Evolutionary conservation across 805 yeast species (phyloP).

Genomic region (Myxozyma nipponensis): DNA sequence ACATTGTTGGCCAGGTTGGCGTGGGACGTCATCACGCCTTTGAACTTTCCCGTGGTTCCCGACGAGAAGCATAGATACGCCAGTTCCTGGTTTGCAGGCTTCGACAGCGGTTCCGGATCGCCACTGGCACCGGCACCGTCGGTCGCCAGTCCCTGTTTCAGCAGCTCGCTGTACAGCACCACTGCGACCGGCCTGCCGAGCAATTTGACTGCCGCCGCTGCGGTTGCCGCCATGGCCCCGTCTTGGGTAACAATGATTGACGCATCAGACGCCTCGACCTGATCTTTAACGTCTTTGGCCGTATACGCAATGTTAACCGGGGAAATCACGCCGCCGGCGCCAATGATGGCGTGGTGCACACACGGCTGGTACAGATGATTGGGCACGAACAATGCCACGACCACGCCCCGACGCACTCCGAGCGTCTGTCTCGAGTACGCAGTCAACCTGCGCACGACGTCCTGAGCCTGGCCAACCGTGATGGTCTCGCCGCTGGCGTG

Average conservation of each 20-base stretch:
- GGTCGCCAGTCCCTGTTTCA: slow-evolving; percentile 1
- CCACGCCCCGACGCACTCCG: slow-evolving; percentile 31
- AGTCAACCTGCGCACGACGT: slow-evolving; percentile 9
- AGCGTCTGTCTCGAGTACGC: slow-evolving; percentile 23
- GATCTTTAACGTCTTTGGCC: slow-evolving; percentile 5
- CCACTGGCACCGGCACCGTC: slow-evolving; percentile 7
- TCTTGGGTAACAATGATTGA: slow-evolving; percentile 6
- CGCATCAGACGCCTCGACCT: slow-evolving; percentile 10
- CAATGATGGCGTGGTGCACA: slow-evolving; percentile 31
- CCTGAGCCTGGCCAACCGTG: slow-evolving; percentile 8
- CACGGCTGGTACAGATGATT: slow-evolving; percentile 34
- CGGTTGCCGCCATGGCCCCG: slow-evolving; percentile 6
- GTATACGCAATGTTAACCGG: slow-evolving; percentile 12
- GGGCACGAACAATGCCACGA: slow-evolving; percentile 33
- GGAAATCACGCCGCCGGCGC: slow-evolving; percentile 11
- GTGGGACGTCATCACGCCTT: slow-evolving; percentile 69
- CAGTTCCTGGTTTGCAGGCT: slow-evolving; percentile 10
- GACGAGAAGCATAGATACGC: slow-evolving; percentile 34
- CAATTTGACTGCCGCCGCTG: slow-evolving; percentile 2
- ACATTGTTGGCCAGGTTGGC: slow-evolving; percentile 46
- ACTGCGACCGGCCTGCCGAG: neutral
- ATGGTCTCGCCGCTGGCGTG: slow-evolving; percentile 6
- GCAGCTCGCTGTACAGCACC: neutral
- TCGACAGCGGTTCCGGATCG: slow-evolving; percentile 8
- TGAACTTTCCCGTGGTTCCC: slow-evolving; percentile 59